Conservation (phyloP, 2,329 filamentous ascomycete genomes). For the Aureobasidium musti region DNA sequence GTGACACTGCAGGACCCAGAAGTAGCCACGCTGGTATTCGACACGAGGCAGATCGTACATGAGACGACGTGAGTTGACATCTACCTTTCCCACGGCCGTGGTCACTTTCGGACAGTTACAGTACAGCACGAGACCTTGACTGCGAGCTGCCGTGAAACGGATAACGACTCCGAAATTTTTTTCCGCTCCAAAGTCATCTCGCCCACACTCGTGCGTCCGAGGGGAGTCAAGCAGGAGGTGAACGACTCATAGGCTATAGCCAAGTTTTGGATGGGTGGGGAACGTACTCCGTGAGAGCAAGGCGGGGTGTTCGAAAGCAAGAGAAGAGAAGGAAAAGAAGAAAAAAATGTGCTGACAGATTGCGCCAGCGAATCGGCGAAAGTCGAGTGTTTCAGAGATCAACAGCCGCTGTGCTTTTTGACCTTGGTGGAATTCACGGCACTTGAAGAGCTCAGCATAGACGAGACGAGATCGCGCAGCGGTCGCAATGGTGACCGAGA, state of each 20-base stretch:
- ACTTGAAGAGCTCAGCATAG: neutral
- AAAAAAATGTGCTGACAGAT: slow-evolving; percentile 21
- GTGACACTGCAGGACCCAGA: slow-evolving; percentile 6
- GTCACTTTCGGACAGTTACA: slow-evolving; percentile 1
- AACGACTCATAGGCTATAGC: slow-evolving; percentile 9
- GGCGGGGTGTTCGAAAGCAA: neutral
- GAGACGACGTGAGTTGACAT: slow-evolving; percentile 9
- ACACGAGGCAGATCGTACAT: slow-evolving; percentile 4
- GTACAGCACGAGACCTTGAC: neutral
- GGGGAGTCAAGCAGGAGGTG: neutral
- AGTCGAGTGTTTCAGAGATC: slow-evolving; percentile 25
- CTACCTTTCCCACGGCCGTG: slow-evolving; percentile 4
- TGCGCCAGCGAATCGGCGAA: slow-evolving; percentile 18
- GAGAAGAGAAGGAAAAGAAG: neutral
- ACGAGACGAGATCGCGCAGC: slow-evolving; percentile 4
- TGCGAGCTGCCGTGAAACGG: slow-evolving; percentile 11
- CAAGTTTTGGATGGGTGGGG: slow-evolving; percentile 21
- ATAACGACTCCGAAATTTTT: neutral
- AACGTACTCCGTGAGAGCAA: neutral
- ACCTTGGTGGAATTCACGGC: slow-evolving; percentile 6
- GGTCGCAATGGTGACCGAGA: slow-evolving; percentile 15
- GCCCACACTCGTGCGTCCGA: neutral
- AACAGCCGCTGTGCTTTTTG: slow-evolving; percentile 24
- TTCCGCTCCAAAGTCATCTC: neutral
- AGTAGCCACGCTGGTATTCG: neutral